These are phyloP conservation scores for Cucurbita ficifolia DNA, from an alignment of 306 rosid species.

Conservation along the genomic window DNA sequence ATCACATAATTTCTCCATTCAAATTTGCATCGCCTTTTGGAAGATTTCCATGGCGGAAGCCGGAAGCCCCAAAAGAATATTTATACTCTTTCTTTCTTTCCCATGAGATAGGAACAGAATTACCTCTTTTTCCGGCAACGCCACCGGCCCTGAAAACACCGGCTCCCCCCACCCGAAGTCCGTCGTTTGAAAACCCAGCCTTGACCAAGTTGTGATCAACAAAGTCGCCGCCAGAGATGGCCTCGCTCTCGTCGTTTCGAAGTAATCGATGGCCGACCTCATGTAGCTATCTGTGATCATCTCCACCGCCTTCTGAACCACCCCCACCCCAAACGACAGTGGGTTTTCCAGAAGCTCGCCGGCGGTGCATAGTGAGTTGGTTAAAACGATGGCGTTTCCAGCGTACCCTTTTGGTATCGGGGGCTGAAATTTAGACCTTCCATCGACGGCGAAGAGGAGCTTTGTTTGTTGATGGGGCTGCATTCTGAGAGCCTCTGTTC, in stretches of 20 bases:
- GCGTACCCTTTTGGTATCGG: slow-evolving; percentile 51
- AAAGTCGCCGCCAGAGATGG: slow-evolving; percentile 60
- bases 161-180: slow-evolving; percentile 89
- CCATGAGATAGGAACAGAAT: slow-evolving; percentile 47
- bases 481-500: slow-evolving; percentile 53
- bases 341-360: slow-evolving; percentile 40
- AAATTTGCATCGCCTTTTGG: slow-evolving; percentile 28
- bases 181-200: slow-evolving; percentile 42
- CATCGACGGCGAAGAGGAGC: slow-evolving; percentile 75
- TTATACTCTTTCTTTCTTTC: slow-evolving; percentile 32
- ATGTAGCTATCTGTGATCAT: slow-evolving; percentile 47
- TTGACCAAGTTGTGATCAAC: slow-evolving; percentile 70
- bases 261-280: slow-evolving; percentile 72
- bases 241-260: slow-evolving; percentile 58
- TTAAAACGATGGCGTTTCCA: slow-evolving; percentile 66
- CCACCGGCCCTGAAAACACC: slow-evolving; percentile 52
- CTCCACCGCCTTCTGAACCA: slow-evolving; percentile 37
- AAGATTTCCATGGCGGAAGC: slow-evolving; percentile 60
- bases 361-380: slow-evolving; percentile 40
- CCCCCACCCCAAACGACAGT: slow-evolving; percentile 32
- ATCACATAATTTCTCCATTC: neutral
- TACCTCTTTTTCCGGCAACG: slow-evolving; percentile 60
- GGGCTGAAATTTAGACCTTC: slow-evolving; percentile 49
- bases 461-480: slow-evolving; percentile 47
- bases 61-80: slow-evolving; percentile 71